Evolutionary conservation across 345 rosid species (phyloP), one percentile per base, ranked within the genome.

Genomic region (Gossypium anomalum): DNA sequence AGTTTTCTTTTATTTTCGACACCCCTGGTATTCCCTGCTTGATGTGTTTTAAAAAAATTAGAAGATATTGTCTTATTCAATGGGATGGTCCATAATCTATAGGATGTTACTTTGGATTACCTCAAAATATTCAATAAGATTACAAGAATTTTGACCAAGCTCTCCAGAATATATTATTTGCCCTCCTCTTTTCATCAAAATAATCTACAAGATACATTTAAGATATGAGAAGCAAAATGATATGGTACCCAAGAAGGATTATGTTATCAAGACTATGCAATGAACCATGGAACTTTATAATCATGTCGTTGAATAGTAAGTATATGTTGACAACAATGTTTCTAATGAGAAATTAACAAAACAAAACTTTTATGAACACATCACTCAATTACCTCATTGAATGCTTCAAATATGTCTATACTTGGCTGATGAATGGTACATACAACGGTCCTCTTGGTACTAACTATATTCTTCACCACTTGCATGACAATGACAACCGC

Each of bases 121-220:
- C 89, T 87, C 85, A 62, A 88, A 87, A 68, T 88, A 90, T 69
- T 85, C 76, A 34, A 83, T 80, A 58, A 90, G 86, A 58, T 77
- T 79, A 56, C 75, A 80, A 27, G 92, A 90, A 22, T 88, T 78
- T 51, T 77, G 68, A 14, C 95, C 90, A 12, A 88, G 76, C 56
- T 80, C 78, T 73, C 94, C 92, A 2, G 76, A 80, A 69, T 88
- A 87, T 59, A 90, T 83, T 7, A 85, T 60, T 16, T 48, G 79
- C 8, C 92, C 92, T 38, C 92, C 89, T 65, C 79, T 78, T 84
- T 82, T 90, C 91, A 90, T 71, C 80, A 90, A 74, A 77, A 88
- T 83, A 51, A 88, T 75, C 92, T 90, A 86, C 75, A 23, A 11
- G 66, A 68, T 49, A 25, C 20, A 67, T 67, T 6, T 22, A 53